A percentile compares a stretch with the other conserved stretches of the same genome.
Evolutionary conservation across 257 asterid genomes (phyloP).

Genomic region (Primulina tabacum): DNA sequence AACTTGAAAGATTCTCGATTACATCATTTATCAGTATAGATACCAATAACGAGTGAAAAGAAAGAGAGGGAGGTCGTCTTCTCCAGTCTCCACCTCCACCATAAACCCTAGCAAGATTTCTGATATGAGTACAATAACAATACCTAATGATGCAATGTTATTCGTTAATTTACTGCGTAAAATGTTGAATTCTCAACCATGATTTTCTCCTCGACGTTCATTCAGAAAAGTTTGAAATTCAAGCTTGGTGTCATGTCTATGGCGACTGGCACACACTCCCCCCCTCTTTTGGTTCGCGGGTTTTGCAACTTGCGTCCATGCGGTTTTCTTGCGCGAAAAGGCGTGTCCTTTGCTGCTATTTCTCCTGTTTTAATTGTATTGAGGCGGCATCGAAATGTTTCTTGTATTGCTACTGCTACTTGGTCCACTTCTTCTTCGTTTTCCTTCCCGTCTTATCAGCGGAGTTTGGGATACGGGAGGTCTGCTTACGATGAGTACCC

Average conservation of each 20-base stretch:
- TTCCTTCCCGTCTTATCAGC: constrained; percentile 53
- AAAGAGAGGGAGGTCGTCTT: no score
- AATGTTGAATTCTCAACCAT: constrained; percentile 8
- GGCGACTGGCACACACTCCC: constrained; percentile 33
- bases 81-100: constrained; percentile 15
- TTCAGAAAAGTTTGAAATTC: constrained; percentile 33
- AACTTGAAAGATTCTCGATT: no score
- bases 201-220: constrained; percentile 32
- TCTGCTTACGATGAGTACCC: constrained; percentile 63
- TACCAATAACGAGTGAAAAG: no score
- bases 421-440: constrained; percentile 25
- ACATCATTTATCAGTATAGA: no score
- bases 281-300: constrained; percentile 25
- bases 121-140: background rate
- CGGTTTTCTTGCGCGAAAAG: constrained; percentile 21
- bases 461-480: constrained; percentile 59
- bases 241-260: constrained; percentile 52
- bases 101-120: constrained; percentile 57
- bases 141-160: constrained; percentile 12
- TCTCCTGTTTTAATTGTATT: constrained; percentile 30
- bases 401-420: background rate
- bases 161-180: background rate
- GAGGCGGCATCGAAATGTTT: constrained; percentile 36
- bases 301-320: constrained; percentile 35
- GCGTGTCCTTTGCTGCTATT: constrained; percentile 29